Percentiles rank a stretch among this genome's conserved stretches.
Evolutionary conservation across 345 rosid genomes (phyloP).

Genomic region (Populus euphratica): DNA sequence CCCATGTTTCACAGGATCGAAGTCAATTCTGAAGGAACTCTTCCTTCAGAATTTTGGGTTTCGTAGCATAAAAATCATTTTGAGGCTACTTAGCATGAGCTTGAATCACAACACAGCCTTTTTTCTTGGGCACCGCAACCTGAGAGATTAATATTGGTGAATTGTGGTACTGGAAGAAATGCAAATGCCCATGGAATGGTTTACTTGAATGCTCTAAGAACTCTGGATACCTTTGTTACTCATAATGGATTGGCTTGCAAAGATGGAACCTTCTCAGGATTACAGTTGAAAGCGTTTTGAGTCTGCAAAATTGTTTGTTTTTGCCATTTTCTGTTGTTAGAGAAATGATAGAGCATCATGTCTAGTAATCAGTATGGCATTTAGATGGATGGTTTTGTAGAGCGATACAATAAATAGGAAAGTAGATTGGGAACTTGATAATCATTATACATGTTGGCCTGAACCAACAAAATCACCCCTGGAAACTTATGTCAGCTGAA

Average conservation of each 20-base stretch:
- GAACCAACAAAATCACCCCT: not conserved
- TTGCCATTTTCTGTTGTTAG: not conserved
- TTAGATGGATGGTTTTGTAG: not conserved
- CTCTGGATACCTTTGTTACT: not conserved
- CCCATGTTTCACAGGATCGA: not conserved
- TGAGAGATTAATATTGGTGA: not conserved
- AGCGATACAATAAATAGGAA: too few relatives aligned
- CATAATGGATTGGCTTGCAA: not conserved
- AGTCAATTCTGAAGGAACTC: not conserved
- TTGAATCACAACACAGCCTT: not conserved
- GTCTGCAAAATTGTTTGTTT: not conserved
- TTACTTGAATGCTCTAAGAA: not conserved
- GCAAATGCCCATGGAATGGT: not conserved
- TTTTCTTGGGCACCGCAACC: not conserved
- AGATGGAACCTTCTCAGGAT: not conserved
- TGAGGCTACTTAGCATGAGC: not conserved
- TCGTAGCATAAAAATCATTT: not conserved
- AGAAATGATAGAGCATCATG: not conserved
- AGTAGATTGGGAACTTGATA: not conserved
- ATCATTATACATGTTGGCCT: not conserved
- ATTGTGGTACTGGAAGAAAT: not conserved
- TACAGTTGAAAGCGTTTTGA: too few relatives aligned
- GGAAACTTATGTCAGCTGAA: not conserved
- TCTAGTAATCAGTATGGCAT: not conserved
- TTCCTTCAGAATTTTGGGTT: not conserved